phyloP scores from a whole-genome alignment of 2,329 filamentous ascomycete species.

The Monosporascus sp. region DNA sequence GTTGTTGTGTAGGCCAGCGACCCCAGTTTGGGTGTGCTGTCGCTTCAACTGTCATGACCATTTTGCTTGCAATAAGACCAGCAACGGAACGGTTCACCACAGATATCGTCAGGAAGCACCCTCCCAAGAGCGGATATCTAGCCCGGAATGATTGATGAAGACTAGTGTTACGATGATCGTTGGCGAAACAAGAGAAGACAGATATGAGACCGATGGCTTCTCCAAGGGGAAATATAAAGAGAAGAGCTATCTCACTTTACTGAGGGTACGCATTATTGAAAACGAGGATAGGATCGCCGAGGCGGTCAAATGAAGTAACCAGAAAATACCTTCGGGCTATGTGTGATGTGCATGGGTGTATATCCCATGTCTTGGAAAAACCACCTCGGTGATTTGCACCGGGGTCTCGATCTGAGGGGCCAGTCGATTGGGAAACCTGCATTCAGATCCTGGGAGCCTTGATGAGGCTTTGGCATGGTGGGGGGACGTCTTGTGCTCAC shows the following conservation, averaged over 20 bases:
- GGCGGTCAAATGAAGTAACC: background rate
- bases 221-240: background rate
- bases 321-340: slow-evolving; percentile 4
- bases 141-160: background rate
- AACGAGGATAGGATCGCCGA: background rate
- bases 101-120: background rate
- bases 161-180: background rate
- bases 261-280: background rate
- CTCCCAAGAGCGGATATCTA: background rate
- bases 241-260: background rate
- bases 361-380: slow-evolving; percentile 3
- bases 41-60: slow-evolving; percentile 45
- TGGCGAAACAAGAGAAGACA: background rate
- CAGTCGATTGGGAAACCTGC: slow-evolving; percentile 24
- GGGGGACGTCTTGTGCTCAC: background rate
- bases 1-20: slow-evolving; percentile 48
- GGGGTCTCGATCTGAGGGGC: slow-evolving; percentile 23
- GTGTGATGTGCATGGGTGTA: slow-evolving; percentile 16
- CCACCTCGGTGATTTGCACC: slow-evolving; percentile 19
- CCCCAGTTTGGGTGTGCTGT: slow-evolving; percentile 45
- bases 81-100: slow-evolving; percentile 1
- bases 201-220: background rate
- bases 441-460: slow-evolving; percentile 19
- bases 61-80: slow-evolving; percentile 28
- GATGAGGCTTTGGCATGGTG: slow-evolving; percentile 6